These are phyloP conservation scores for Zymoseptoria ardabiliae DNA, from an alignment of 2,329 filamentous ascomycete species.

Conservation along the genomic window DNA sequence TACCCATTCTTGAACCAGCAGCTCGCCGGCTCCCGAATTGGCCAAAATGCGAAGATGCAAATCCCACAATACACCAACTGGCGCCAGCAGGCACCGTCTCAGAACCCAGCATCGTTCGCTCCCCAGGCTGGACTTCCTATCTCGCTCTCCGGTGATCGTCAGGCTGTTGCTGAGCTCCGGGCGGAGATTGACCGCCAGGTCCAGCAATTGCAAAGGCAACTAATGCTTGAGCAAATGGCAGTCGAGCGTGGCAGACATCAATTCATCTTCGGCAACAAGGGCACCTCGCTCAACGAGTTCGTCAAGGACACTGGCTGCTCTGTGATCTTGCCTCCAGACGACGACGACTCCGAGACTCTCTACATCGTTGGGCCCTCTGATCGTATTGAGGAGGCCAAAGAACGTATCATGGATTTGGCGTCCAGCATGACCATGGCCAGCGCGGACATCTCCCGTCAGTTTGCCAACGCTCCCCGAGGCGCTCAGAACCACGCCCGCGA, in stretches of 20 bases:
- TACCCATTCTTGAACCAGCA: constrained; percentile 84
- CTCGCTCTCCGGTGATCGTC: constrained; percentile 75
- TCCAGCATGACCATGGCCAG: constrained; percentile 78
- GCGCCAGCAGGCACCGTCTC: constrained; percentile 59
- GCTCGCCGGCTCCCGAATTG: constrained; percentile 60
- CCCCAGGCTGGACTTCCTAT: constrained; percentile 72
- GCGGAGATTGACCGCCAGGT: constrained; percentile 74
- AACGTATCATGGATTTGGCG: constrained; percentile 81
- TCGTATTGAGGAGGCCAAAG: constrained; percentile 65
- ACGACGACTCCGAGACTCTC: constrained; percentile 73
- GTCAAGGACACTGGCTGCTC: constrained; percentile 84
- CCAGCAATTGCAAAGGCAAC: constrained; percentile 64
- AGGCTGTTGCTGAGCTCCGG: constrained; percentile 70
- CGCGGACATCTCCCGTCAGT: constrained; percentile 74
- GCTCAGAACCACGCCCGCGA: constrained; percentile 74
- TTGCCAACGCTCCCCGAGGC: constrained; percentile 64
- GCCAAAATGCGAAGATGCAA: constrained; percentile 69
- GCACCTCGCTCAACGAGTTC: constrained; percentile 75
- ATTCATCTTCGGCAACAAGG: constrained; percentile 84
- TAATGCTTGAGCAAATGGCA: constrained; percentile 69
- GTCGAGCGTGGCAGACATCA: constrained; percentile 86
- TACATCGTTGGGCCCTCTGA: constrained; percentile 58
- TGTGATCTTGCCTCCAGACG: constrained; percentile 68
- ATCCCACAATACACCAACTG: constrained; percentile 77
- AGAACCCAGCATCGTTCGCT: constrained; percentile 58